Conservation (phyloP, 2,329 filamentous ascomycete species). For the Cadophora sp. region DNA sequence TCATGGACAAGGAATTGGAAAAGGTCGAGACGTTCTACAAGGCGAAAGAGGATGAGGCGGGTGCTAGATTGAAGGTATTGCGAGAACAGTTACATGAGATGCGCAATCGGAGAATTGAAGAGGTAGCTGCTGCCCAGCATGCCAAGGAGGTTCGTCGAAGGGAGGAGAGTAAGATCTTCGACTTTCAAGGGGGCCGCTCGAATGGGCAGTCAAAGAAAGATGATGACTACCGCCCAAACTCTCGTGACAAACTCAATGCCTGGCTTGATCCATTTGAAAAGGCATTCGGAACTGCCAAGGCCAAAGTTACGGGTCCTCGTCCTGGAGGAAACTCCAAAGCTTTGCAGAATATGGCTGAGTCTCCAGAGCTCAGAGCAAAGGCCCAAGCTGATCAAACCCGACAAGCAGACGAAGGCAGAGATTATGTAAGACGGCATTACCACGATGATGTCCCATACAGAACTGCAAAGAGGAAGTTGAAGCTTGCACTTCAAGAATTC, state of each 20-base stretch:
- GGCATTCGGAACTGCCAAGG: conserved; percentile 47
- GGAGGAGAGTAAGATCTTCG: conserved; percentile 29
- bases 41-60: conserved; percentile 85
- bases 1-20: conserved; percentile 82
- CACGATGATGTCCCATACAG: conserved; percentile 78
- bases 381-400: conserved; percentile 45
- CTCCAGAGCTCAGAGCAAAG: conserved; percentile 48
- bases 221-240: conserved; percentile 28
- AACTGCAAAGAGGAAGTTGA: conserved; percentile 89
- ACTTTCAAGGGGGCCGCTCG: conserved; percentile 31
- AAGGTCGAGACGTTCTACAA: conserved; percentile 94
- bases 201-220: conserved; percentile 31
- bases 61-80: conserved; percentile 71
- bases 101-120: conserved; percentile 80
- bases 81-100: conserved; percentile 91
- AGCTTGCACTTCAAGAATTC: conserved; percentile 89
- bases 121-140: conserved; percentile 55
- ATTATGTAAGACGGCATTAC: conserved; percentile 56
- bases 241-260: conserved; percentile 40
- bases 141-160: conserved; percentile 37
- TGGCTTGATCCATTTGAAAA: conserved; percentile 59
- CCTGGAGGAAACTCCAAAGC: conserved; percentile 67
- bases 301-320: conserved; percentile 54
- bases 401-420: conserved; percentile 47
- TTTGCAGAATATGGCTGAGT: conserved; percentile 56